Evolutionary conservation across 345 rosid species (phyloP).

Genomic region (Rhodamnia argentea): DNA sequence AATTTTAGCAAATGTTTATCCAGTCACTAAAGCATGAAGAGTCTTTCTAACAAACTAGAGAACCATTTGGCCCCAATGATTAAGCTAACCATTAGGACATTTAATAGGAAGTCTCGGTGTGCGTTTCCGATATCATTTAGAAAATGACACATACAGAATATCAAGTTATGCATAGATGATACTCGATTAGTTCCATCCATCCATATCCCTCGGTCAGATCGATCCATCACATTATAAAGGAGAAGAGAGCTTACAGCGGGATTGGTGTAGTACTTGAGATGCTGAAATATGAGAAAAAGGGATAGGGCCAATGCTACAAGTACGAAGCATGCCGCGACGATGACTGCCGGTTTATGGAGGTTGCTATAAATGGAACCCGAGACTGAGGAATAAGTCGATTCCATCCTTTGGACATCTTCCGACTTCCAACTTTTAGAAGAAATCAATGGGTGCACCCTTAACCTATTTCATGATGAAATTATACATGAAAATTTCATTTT

Average conservation of each 20-base stretch:
- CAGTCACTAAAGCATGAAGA: background rate
- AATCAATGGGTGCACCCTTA: background rate
- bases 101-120: background rate
- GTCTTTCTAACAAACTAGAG: background rate
- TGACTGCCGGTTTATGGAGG: slow-evolving; percentile 43
- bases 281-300: slow-evolving; percentile 39
- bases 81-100: background rate
- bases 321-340: slow-evolving; percentile 63
- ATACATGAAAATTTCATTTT: background rate
- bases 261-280: slow-evolving; percentile 76
- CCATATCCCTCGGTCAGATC: background rate
- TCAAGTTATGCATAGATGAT: background rate
- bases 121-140: background rate
- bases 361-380: slow-evolving; percentile 18
- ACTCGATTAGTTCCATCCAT: background rate
- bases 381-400: background rate
- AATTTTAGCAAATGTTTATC: background rate
- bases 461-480: background rate
- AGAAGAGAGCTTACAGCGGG: slow-evolving; percentile 34
- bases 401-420: slow-evolving; percentile 14
- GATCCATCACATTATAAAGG: background rate
- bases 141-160: background rate
- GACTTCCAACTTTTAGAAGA: background rate
- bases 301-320: slow-evolving; percentile 47
- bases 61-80: background rate